Base-by-base conservation (phyloP, 2,329 filamentous ascomycete species). In the Verruconis gallopava region DNA sequence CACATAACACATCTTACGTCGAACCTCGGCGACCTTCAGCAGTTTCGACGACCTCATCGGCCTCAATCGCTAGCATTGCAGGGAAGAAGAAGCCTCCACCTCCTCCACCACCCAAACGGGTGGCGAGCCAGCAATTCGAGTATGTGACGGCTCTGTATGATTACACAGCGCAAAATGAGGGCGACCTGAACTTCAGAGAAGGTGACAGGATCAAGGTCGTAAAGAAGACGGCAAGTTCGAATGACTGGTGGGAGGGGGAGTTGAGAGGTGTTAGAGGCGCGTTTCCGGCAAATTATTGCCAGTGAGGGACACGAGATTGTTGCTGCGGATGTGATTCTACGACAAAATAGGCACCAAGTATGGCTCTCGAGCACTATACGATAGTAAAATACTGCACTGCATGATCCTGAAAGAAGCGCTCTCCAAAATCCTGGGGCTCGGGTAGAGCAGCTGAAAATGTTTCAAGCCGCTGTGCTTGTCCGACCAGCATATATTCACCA, bases 241-340 rank as follows among this genome's bases (percentile, higher is more conserved):
- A 91, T 60, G 85, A 91, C 55, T 93, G 85, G 84, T 93, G 85
- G 85, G 74, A 84, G 47, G 85, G 85, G 11, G 83, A 91, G 58
- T 48, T 88, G 12, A 66, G 67, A 32, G 84, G 84, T 0, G 58
- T 66, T 19, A 72, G 69, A 54, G 85, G 85, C 3, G 77, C 68
- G 49, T 93, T 93, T 55, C 85, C 85, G 1, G 85, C 85, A 4
- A 93, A 93, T 59, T 93, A 93, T 61, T 84, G 80, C 54, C 9
- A 9, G 25, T 30, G 25, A 30, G 25, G 25, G n/a, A n/a, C n/a
- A n/a, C n/a, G n/a, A n/a, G n/a, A n/a, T n/a, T n/a, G n/a, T n/a
- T n/a, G n/a, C n/a, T n/a, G n/a, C n/a, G n/a, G n/a, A n/a, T n/a
- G n/a, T n/a, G n/a, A n/a, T n/a, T n/a, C n/a, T n/a, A n/a, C n/a